phyloP scores from a whole-genome alignment of 768 basidiomycete genomes.

The Pulveroboletus frians region DNA sequence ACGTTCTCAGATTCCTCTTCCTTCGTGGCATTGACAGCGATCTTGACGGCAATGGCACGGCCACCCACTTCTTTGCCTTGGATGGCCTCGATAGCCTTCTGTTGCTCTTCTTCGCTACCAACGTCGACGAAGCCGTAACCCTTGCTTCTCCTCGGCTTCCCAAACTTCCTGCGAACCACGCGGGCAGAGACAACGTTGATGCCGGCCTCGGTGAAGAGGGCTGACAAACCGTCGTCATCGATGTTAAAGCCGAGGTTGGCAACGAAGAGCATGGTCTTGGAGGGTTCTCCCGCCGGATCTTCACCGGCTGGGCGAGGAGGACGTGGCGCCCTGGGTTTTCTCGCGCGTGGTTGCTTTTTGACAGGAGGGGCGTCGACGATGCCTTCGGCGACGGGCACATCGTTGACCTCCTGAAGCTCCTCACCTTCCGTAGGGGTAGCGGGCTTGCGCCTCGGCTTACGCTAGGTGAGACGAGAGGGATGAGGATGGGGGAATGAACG shows the following conservation, averaged over 20 bases:
- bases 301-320: slow-evolving; percentile 69
- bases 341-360: slow-evolving; percentile 44
- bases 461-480: slow-evolving; percentile 34
- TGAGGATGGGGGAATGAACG: slow-evolving; percentile 6
- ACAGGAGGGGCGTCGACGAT: slow-evolving; percentile 33
- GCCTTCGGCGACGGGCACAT: slow-evolving; percentile 34
- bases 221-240: slow-evolving; percentile 73
- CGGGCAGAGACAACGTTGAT: slow-evolving; percentile 81
- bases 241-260: slow-evolving; percentile 97
- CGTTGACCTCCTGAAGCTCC: slow-evolving; percentile 24
- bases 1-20: slow-evolving; percentile 48
- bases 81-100: slow-evolving; percentile 82
- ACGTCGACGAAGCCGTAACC: slow-evolving; percentile 99
- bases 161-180: slow-evolving; percentile 83
- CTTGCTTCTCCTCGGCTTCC: slow-evolving; percentile 82
- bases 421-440: slow-evolving; percentile 35
- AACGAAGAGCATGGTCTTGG: slow-evolving; percentile 87
- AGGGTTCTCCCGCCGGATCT: slow-evolving; percentile 82
- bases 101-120: slow-evolving; percentile 80
- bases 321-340: slow-evolving; percentile 56
- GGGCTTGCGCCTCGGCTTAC: slow-evolving; percentile 43
- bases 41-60: slow-evolving; percentile 85
- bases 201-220: slow-evolving; percentile 83
- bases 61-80: slow-evolving; percentile 87
- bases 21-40: slow-evolving; percentile 82